phyloP scores from a whole-genome alignment of 768 basidiomycete species.

The Astraeus odoratus region DNA sequence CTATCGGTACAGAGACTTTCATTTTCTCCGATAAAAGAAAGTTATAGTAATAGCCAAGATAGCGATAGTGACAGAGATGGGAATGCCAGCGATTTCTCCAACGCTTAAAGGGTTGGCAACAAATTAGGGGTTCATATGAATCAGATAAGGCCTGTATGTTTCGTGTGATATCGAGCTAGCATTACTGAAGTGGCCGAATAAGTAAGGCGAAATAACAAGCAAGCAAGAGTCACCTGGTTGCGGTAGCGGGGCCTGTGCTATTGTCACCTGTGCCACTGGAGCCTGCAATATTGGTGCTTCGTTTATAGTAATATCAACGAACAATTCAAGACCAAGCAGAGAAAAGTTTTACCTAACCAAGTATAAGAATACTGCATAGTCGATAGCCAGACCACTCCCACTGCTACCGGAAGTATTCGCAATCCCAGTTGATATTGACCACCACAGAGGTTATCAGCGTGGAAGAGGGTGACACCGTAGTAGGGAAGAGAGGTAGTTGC shows the following conservation, averaged over 20 bases:
- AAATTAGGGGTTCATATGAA: neutral
- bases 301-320: neutral
- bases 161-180: neutral
- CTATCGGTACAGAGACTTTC: slow-evolving; percentile 14
- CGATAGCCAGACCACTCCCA: slow-evolving; percentile 22
- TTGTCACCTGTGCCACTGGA: too few species aligned
- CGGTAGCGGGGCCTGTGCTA: too few species aligned
- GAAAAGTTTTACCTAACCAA: slow-evolving; percentile 10
- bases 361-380: slow-evolving; percentile 26
- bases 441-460: slow-evolving; percentile 32
- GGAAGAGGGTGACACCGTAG: slow-evolving; percentile 28
- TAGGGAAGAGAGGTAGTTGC: slow-evolving; percentile 6
- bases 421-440: slow-evolving; percentile 30
- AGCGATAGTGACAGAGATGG: slow-evolving; percentile 9
- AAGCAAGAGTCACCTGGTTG: too few species aligned
- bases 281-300: too few species aligned
- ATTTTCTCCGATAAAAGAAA: slow-evolving; percentile 21
- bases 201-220: too few species aligned
- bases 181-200: too few species aligned
- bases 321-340: neutral
- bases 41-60: slow-evolving; percentile 8
- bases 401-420: slow-evolving; percentile 21
- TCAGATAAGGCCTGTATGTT: neutral
- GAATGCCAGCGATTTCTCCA: slow-evolving; percentile 20
- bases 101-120: slow-evolving; percentile 9